Conservation (phyloP, 768 basidiomycete species). For the Asterophora lycoperdoides region DNA sequence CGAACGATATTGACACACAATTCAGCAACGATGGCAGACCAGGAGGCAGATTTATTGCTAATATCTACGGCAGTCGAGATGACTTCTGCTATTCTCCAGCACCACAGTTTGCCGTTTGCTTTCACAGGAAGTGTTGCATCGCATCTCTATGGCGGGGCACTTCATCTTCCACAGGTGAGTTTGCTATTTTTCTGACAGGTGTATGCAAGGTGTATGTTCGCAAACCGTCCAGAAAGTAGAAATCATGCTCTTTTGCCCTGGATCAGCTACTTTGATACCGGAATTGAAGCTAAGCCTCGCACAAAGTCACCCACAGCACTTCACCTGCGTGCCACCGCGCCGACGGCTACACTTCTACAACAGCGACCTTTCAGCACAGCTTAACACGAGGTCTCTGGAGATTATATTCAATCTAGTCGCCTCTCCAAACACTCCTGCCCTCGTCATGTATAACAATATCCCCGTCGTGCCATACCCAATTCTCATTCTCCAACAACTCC, state of each 20-base stretch:
- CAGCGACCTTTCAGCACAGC: background rate
- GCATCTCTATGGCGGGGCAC: background rate
- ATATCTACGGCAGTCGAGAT: background rate
- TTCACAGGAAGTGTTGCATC: conserved; percentile 2
- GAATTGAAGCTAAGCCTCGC: conserved; percentile 7
- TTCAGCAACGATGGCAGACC: too few species aligned
- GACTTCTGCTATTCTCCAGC: background rate
- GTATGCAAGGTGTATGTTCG: too few species aligned
- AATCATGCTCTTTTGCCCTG: background rate
- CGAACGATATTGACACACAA: too few species aligned
- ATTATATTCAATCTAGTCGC: background rate
- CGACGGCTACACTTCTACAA: conserved; percentile 1
- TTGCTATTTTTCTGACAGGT: background rate
- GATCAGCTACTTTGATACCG: background rate
- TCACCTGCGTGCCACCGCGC: background rate
- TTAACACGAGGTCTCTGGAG: background rate
- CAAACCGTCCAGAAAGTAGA: background rate
- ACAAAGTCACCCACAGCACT: conserved; percentile 1
- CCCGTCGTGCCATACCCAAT: conserved; percentile 13
- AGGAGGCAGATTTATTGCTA: background rate
- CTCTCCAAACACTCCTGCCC: background rate
- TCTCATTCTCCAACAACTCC: conserved; percentile 13
- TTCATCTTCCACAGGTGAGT: background rate
- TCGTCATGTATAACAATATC: conserved; percentile 1
- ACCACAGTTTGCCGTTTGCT: background rate